A percentile compares a stretch with the other conserved stretches of the same genome.
Conservation (phyloP, 306 rosid species). For the Cajanus cajan region DNA sequence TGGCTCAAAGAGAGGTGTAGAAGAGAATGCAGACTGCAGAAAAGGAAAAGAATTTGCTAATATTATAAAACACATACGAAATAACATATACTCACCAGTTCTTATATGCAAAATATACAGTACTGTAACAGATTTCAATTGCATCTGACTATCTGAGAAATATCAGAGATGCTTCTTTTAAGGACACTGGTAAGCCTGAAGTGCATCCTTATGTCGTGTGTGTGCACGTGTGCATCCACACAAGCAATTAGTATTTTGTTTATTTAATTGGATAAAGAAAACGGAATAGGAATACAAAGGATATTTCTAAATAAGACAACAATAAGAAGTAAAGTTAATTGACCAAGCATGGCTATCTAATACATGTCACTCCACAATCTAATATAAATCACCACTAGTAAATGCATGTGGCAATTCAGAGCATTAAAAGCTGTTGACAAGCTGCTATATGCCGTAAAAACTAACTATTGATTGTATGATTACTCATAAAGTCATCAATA, state of each 20-base stretch:
- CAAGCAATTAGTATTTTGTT: background rate
- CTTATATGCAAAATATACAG: constrained; percentile 27
- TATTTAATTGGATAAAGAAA: constrained; percentile 6
- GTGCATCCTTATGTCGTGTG: background rate
- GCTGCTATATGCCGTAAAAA: background rate
- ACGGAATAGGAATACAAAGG: background rate
- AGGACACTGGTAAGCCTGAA: background rate
- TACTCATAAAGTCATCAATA: background rate
- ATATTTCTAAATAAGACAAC: background rate
- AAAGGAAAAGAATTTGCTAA: constrained; percentile 24
- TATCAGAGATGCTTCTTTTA: constrained; percentile 9
- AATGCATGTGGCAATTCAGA: background rate
- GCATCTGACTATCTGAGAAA: constrained; percentile 19
- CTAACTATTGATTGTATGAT: background rate
- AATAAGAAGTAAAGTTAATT: background rate
- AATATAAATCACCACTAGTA: background rate
- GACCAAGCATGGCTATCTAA: background rate
- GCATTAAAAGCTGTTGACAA: background rate
- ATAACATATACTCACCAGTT: constrained; percentile 12
- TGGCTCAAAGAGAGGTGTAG: constrained; percentile 79
- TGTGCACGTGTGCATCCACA: background rate
- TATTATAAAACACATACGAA: background rate
- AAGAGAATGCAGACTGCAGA: constrained; percentile 81
- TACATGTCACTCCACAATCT: background rate
- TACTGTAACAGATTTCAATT: constrained; percentile 14